Base-by-base conservation (phyloP, 495 filamentous ascomycete species). In the Hyaloscypha variabilis region DNA sequence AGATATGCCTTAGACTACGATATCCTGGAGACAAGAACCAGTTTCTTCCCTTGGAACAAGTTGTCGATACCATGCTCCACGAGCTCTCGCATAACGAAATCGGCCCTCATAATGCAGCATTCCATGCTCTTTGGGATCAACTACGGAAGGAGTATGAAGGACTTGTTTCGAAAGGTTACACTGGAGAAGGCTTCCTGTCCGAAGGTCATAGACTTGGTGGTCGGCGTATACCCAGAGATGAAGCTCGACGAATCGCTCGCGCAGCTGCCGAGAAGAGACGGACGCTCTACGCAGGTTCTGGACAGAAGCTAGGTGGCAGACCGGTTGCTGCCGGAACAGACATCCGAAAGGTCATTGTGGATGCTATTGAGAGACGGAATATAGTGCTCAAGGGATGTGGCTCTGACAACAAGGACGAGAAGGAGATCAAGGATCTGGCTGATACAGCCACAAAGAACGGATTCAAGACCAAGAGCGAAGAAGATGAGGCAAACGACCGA, bases 61-160 rank as follows among this genome's bases (percentile, higher is more conserved):
- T 97, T 2, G 81, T 90, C 17, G 92, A 96, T 75, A 98, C 94
- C 1, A 94, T 98, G 91, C 85, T 99, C 31, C 95, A 99, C 73
- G 95, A 98, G 84, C 85, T 99, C 1, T 88, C 87, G n/a, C 95
- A 99, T 73, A 97, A 90, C 66, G 83, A 91, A 2, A 85, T 88
- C 72, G 92, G 91, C 0, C 91, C 92, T 0, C 95, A 99, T 72
- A 87, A 97, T 63, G 84, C 80, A 42, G 82, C 90, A 17, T 97
- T 97, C 72, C 87, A 97, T 66, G 87, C 86, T 4, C 78, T 97
- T 23, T 96, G 94, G 90, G 89, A 97, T 63, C 87, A 96, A 66
- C 85, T 97, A 8, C 87, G 94, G 28, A 90, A 93, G 59, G 94
- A 97, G 71, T 88, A 96, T 69, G 84, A 92, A 65, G 82, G 85